phyloP scores from a whole-genome alignment of 2,329 filamentous ascomycete genomes.

The Ophiobolus disseminans region DNA sequence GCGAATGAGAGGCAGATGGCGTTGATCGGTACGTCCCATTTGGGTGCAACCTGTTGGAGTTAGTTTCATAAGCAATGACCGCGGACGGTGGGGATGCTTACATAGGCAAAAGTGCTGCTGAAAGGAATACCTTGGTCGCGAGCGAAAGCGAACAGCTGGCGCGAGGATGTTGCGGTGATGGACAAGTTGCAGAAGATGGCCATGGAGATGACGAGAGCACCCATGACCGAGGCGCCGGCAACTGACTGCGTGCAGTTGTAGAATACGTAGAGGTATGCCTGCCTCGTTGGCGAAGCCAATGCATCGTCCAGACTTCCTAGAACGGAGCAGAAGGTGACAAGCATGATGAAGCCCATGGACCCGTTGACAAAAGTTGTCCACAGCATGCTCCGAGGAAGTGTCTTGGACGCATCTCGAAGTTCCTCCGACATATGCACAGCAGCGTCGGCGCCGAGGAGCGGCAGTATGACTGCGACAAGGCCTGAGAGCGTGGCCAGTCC shows the following conservation, averaged over 20 bases:
- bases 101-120: constrained; percentile 19
- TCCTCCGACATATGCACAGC: constrained; percentile 48
- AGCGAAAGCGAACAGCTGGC: constrained; percentile 13
- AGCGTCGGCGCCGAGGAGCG: constrained; percentile 27
- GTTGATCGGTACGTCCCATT: constrained; percentile 31
- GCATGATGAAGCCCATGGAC: constrained; percentile 46
- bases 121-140: background rate
- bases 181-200: constrained; percentile 19
- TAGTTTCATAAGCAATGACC: background rate
- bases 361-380: constrained; percentile 47
- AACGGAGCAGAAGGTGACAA: constrained; percentile 34
- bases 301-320: background rate
- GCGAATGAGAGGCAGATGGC: constrained; percentile 25
- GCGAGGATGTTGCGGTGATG: constrained; percentile 18
- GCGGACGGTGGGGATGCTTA: constrained; percentile 49
- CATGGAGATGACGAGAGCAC: constrained; percentile 22
- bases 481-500: constrained; percentile 52
- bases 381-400: constrained; percentile 49
- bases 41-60: constrained; percentile 21
- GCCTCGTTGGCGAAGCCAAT: constrained; percentile 13
- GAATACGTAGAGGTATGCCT: constrained; percentile 21
- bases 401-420: constrained; percentile 36
- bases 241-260: constrained; percentile 14
- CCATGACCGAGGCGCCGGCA: constrained; percentile 16
- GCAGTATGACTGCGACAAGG: constrained; percentile 17